These are phyloP conservation scores for Paramarasmius palmivorus DNA, from an alignment of 1,284 basidiomycete species.

Conservation along the genomic window DNA sequence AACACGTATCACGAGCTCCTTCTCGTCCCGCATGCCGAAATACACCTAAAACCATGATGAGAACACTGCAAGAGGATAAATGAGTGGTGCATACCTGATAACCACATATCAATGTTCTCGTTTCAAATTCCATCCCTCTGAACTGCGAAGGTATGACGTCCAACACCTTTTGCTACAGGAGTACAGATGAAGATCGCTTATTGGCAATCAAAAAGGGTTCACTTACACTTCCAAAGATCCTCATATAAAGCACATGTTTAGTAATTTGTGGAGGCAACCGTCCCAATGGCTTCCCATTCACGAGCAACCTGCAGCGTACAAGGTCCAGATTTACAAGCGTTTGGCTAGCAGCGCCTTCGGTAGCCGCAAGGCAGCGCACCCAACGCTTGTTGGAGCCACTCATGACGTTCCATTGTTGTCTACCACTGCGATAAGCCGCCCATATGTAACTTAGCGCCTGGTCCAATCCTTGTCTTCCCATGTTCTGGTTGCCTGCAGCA, in stretches of 20 bases:
- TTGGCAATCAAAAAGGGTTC: not conserved
- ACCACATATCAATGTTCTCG: not conserved
- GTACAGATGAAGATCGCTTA: not conserved
- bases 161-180: not conserved
- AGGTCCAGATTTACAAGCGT: constrained; percentile 8
- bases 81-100: constrained; percentile 3
- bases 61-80: not conserved
- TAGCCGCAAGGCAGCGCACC: not conserved
- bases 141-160: not conserved
- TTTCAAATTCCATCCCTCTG: not conserved
- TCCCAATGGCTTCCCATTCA: constrained; percentile 10
- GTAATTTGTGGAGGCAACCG: constrained; percentile 6
- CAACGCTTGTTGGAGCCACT: not conserved
- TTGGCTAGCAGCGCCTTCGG: not conserved
- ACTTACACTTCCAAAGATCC: constrained; percentile 13
- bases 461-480: not conserved
- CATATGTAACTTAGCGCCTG: not conserved
- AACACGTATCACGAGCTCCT: constrained; percentile 31
- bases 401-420: not conserved
- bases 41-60: constrained; percentile 23
- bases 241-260: constrained; percentile 3
- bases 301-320: constrained; percentile 4
- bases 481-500: not conserved
- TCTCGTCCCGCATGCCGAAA: constrained; percentile 26
- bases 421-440: not conserved